Evolutionary conservation across 1,284 basidiomycete species (phyloP).

Genomic region (Malassezia obtusa): DNA sequence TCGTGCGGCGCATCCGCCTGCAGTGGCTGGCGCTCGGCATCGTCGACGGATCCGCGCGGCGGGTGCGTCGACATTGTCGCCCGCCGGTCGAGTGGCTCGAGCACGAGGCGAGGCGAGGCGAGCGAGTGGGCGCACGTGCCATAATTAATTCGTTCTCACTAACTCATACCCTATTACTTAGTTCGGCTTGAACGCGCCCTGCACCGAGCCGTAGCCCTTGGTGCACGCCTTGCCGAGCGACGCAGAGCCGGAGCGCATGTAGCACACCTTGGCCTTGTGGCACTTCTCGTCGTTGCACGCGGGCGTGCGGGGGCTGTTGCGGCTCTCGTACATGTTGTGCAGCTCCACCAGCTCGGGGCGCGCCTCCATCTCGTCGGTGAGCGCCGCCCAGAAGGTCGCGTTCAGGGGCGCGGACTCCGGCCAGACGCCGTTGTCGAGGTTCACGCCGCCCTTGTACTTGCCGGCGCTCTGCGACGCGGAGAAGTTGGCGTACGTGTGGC

Average conservation of each 20-base stretch:
- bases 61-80: background rate
- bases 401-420: slow-evolving; percentile 61
- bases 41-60: background rate
- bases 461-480: slow-evolving; percentile 19
- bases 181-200: slow-evolving; percentile 32
- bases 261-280: slow-evolving; percentile 63
- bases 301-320: slow-evolving; percentile 54
- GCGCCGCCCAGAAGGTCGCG: slow-evolving; percentile 70
- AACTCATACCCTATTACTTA: background rate
- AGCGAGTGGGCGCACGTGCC: too few relatives aligned
- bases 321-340: slow-evolving; percentile 65
- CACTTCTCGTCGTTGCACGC: slow-evolving; percentile 59
- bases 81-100: too few relatives aligned
- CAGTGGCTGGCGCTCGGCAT: background rate
- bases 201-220: slow-evolving; percentile 61
- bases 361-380: slow-evolving; percentile 63
- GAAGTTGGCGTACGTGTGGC: slow-evolving; percentile 58
- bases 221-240: slow-evolving; percentile 58
- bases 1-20: background rate
- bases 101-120: too few relatives aligned
- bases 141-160: too few relatives aligned
- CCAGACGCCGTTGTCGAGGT: slow-evolving; percentile 51
- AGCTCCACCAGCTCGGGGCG: slow-evolving; percentile 58
- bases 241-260: slow-evolving; percentile 62
- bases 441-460: slow-evolving; percentile 9